phyloP scores from a whole-genome alignment of 2,329 filamentous ascomycete genomes.

The Sodiomyces alkalinus region DNA sequence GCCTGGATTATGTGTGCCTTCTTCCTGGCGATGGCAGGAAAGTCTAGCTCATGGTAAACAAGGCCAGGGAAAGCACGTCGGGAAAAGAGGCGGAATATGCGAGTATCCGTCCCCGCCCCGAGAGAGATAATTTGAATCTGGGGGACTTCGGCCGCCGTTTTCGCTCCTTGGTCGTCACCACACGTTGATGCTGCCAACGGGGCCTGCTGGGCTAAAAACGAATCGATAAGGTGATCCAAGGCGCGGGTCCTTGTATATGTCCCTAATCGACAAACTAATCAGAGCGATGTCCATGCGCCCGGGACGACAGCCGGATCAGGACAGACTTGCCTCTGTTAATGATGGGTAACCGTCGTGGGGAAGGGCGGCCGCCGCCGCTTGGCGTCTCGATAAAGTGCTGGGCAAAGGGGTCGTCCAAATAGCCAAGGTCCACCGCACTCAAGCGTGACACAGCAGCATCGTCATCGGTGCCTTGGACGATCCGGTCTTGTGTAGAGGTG shows the following conservation, averaged over 20 bases:
- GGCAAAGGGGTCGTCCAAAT: conserved; percentile 72
- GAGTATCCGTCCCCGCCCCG: conserved; percentile 86
- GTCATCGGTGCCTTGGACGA: conserved; percentile 78
- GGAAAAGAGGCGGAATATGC: conserved; percentile 61
- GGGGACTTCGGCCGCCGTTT: conserved; percentile 6
- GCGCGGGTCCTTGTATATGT: conserved; percentile 85
- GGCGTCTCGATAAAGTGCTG: conserved; percentile 43
- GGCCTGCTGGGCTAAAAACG: conserved; percentile 41
- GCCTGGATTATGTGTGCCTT: conserved; percentile 45
- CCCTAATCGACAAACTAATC: conserved; percentile 38
- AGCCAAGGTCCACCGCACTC: conserved; percentile 76
- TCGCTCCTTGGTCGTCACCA: conserved; percentile 11
- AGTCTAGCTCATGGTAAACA: conserved; percentile 87
- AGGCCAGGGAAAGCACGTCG: conserved; percentile 26
- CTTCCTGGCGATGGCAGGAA: conserved; percentile 52
- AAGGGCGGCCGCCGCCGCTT: conserved; percentile 27
- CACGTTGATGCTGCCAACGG: background rate
- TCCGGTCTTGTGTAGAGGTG: conserved; percentile 44
- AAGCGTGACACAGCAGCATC: conserved; percentile 81
- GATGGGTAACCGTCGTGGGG: conserved; percentile 61
- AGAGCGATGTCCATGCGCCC: too few relatives aligned
- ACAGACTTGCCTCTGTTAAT: conserved; percentile 68
- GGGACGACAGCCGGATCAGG: too few relatives aligned
- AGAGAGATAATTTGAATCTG: conserved; percentile 74
- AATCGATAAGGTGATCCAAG: conserved; percentile 61